Conservation (phyloP, 1,139 yeast species). For the Eremothecium gossypii region DNA sequence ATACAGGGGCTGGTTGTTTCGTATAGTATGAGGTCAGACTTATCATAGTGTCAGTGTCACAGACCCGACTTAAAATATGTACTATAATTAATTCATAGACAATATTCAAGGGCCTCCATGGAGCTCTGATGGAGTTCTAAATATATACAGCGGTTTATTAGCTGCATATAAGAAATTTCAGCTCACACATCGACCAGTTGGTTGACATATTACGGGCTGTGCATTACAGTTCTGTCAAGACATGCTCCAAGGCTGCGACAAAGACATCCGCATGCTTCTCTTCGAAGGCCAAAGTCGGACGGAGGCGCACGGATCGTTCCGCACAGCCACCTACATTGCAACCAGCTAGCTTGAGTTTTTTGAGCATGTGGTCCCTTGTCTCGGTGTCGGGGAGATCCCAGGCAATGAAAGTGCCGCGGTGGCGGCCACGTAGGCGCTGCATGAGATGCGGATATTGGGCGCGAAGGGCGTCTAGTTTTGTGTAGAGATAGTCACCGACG, state of each 20-base stretch:
- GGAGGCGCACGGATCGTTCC: slow-evolving; percentile 51
- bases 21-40: no score
- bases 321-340: slow-evolving; percentile 72
- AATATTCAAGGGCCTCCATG: no score
- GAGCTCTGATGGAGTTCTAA: no score
- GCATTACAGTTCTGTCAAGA: not conserved
- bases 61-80: no score
- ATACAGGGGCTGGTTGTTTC: no score
- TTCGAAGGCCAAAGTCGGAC: slow-evolving; percentile 64
- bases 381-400: slow-evolving; percentile 48
- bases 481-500: slow-evolving; percentile 53
- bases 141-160: no score
- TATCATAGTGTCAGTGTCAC: no score
- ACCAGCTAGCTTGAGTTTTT: slow-evolving; percentile 44
- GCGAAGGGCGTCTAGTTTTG: slow-evolving; percentile 37
- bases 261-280: slow-evolving; percentile 58
- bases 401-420: slow-evolving; percentile 67
- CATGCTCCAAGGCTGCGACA: slow-evolving; percentile 32
- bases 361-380: slow-evolving; percentile 44
- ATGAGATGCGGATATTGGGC: slow-evolving; percentile 38
- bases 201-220: no score
- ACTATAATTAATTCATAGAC: no score
- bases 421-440: slow-evolving; percentile 54
- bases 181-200: no score
- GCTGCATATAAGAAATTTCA: no score